A percentile compares a stretch with the other conserved stretches of the same genome.
Conservation (phyloP, 2,329 filamentous ascomycete species). For the Fusarium sterilihyphosum region DNA sequence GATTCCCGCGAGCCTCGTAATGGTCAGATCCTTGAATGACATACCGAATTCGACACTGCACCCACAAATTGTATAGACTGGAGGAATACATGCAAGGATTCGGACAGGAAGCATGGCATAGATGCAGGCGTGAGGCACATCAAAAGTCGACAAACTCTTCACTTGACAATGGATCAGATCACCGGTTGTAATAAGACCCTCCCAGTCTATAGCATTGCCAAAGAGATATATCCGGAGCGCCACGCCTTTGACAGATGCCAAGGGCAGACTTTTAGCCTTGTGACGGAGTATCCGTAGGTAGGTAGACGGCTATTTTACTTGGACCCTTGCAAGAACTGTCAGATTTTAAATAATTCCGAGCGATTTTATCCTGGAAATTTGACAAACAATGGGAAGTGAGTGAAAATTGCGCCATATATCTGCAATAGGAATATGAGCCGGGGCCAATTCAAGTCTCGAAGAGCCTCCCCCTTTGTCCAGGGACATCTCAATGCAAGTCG, state of each 20-base stretch:
- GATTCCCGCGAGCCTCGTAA: constrained; percentile 17
- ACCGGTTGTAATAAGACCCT: neutral
- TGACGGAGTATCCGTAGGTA: neutral
- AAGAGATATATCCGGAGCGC: neutral
- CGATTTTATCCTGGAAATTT: neutral
- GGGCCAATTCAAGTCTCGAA: neutral
- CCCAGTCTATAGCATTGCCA: constrained; percentile 2
- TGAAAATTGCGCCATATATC: constrained; percentile 5
- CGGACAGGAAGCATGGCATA: constrained; percentile 2
- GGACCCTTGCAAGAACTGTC: neutral
- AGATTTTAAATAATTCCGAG: neutral
- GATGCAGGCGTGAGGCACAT: constrained; percentile 15
- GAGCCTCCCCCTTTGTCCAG: neutral
- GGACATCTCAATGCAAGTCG: constrained; percentile 5
- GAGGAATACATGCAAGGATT: constrained; percentile 11
- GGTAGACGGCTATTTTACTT: neutral
- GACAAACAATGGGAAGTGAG: neutral
- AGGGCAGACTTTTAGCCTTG: neutral
- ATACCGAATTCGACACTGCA: constrained; percentile 13
- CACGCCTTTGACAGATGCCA: constrained; percentile 7
- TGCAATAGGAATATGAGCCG: constrained; percentile 27
- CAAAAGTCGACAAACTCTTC: constrained; percentile 3
- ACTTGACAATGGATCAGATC: constrained; percentile 21
- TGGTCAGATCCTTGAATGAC: constrained; percentile 9
- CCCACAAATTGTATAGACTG: constrained; percentile 14